These are phyloP conservation scores for Mallotus repandus DNA, from an alignment of 441 rosid species.

Conservation along the genomic window DNA sequence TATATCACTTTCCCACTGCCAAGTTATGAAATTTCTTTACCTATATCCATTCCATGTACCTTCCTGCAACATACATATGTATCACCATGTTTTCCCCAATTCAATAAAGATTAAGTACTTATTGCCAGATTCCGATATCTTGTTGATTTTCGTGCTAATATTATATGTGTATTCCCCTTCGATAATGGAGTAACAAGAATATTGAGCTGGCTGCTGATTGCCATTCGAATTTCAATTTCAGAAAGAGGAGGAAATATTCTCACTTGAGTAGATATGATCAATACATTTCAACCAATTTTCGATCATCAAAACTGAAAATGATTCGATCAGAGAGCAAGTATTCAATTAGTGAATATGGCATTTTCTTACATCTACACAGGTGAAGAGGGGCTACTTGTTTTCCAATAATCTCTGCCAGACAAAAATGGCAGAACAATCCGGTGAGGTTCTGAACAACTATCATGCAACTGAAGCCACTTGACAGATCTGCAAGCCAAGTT, in stretches of 20 bases:
- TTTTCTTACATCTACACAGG: neutral
- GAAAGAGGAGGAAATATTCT: too few relatives aligned
- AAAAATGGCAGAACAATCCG: neutral
- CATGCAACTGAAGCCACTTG: neutral
- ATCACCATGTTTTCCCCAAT: too few relatives aligned
- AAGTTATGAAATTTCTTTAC: conserved; percentile 41
- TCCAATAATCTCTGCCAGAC: neutral
- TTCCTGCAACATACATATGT: neutral
- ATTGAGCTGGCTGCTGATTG: too few relatives aligned
- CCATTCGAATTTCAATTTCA: too few relatives aligned
- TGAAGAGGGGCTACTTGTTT: neutral
- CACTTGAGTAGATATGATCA: neutral
- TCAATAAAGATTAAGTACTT: too few relatives aligned
- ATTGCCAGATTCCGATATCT: too few relatives aligned
- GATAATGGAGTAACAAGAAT: too few relatives aligned
- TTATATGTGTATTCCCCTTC: too few relatives aligned
- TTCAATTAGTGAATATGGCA: neutral
- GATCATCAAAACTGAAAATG: neutral
- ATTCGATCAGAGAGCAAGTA: neutral
- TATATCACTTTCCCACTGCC: conserved; percentile 43
- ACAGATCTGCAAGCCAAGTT: neutral
- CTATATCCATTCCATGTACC: neutral
- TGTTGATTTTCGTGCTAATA: neutral
- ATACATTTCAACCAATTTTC: neutral
- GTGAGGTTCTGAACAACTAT: neutral